Conservation (phyloP, 768 basidiomycete species). For the Rhizopogon vinicolor region DNA sequence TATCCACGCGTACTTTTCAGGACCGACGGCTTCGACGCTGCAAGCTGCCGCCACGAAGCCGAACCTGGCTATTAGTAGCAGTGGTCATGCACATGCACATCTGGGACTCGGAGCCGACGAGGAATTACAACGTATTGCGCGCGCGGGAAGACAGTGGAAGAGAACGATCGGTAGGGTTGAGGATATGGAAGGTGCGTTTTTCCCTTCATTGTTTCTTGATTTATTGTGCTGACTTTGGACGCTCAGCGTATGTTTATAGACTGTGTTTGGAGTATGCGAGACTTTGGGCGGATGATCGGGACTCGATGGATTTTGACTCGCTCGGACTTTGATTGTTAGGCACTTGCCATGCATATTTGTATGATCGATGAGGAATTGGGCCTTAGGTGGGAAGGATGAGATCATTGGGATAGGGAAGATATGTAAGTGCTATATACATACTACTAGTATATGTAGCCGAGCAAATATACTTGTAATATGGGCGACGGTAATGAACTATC, state of each 20-base stretch:
- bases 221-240: not conserved
- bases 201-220: not conserved
- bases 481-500: no score
- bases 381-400: no score
- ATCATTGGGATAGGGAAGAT: no score
- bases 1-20: slow-evolving; percentile 82
- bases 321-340: no score
- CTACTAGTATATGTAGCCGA: no score
- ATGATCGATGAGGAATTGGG: no score
- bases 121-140: slow-evolving; percentile 75
- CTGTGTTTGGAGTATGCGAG: slow-evolving; percentile 53
- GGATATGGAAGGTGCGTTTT: slow-evolving; percentile 85
- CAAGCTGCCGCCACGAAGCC: slow-evolving; percentile 23
- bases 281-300: slow-evolving; percentile 80
- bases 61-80: slow-evolving; percentile 38
- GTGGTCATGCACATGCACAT: slow-evolving; percentile 11
- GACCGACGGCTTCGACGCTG: slow-evolving; percentile 61
- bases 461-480: no score
- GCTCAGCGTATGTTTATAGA: slow-evolving; percentile 83
- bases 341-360: no score
- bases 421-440: no score
- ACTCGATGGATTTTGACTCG: slow-evolving; percentile 46
- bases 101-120: slow-evolving; percentile 55
- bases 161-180: slow-evolving; percentile 71
- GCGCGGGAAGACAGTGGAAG: slow-evolving; percentile 91